Base-by-base conservation (phyloP, 768 basidiomycete species). In the Amyloporia xantha region DNA sequence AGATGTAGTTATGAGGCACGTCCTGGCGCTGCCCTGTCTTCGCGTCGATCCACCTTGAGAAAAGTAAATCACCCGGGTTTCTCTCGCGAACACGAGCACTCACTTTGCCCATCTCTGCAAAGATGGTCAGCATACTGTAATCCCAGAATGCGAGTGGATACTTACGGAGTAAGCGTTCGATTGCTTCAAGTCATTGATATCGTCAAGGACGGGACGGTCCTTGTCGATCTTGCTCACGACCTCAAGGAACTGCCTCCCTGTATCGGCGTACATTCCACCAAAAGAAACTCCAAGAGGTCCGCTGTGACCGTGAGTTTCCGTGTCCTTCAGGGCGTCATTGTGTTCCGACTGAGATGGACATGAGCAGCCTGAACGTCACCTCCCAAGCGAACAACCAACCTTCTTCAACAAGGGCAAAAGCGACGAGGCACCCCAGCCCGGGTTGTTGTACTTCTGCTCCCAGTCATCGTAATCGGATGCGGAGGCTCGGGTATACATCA, bases 341-440 rank as follows among this genome's bases (percentile, higher is more conserved):
- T 68, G 68, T 51, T 73, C 71, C 44, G 53, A 43, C 44, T 28
- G 46, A 20, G 10, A 2, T 7, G n/a, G 13, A 33, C 23, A 23
- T 19, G 13, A 11, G 15, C 62, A 21, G 67, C 12, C 4, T 35
- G n/a, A 12, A 40, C 51, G 66, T 67, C 10, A 40, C 7, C 11
- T 9, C 33, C 17, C 10, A 4, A 36, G 19, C 5, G 4, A 17
- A 9, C 10, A 0, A 23, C 46, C 15, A 4, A 52, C 61, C 71
- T 82, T 82, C 54, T 66, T 72, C 20, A 81, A 49, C 17, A 82
- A 63, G 0, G 82, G 82, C 25, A 84, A 73, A 4, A 86, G 57
- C 23, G 77, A 67, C 41, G 70, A 66, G 0, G 78, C 76, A 4
- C 79, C 69, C 84, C 84, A 86, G 1, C 82, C 83, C 1, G 72